These are phyloP conservation scores for Ceratonia siliqua DNA, from an alignment of 306 rosid genomes.

Conservation along the genomic window DNA sequence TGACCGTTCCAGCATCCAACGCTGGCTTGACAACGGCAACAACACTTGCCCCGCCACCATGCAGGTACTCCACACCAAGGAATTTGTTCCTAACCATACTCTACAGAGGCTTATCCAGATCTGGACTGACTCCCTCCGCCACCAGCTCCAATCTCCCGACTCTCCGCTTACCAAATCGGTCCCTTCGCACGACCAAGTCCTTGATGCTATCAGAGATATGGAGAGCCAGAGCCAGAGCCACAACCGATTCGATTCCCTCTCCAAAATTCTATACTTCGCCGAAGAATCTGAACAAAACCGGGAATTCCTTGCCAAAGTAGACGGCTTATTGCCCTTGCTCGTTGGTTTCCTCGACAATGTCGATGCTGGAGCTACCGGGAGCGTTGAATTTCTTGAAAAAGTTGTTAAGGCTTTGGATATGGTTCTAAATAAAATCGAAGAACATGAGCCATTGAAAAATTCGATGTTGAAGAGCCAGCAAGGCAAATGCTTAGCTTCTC, in stretches of 20 bases:
- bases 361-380: conserved; percentile 32
- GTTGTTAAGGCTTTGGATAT: conserved; percentile 50
- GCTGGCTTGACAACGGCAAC: conserved; percentile 95
- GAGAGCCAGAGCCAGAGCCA: background rate
- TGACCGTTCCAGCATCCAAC: conserved; percentile 93
- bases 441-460: conserved; percentile 36
- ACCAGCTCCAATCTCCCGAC: conserved; percentile 46
- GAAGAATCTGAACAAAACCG: conserved; percentile 63
- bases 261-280: conserved; percentile 52
- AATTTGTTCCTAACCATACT: conserved; percentile 77
- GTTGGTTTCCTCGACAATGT: conserved; percentile 63
- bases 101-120: conserved; percentile 87
- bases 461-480: conserved; percentile 42
- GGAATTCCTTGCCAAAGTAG: conserved; percentile 50
- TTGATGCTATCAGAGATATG: conserved; percentile 37
- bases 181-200: conserved; percentile 45
- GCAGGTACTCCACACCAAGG: conserved; percentile 81
- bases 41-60: conserved; percentile 98
- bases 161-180: conserved; percentile 8
- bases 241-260: conserved; percentile 37
- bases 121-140: conserved; percentile 74
- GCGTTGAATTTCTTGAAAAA: conserved; percentile 45
- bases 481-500: conserved; percentile 46
- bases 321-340: conserved; percentile 50
- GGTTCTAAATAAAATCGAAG: conserved; percentile 45